Evolutionary conservation across 805 yeast species (phyloP).

Genomic region (Lachancea sp.): DNA sequence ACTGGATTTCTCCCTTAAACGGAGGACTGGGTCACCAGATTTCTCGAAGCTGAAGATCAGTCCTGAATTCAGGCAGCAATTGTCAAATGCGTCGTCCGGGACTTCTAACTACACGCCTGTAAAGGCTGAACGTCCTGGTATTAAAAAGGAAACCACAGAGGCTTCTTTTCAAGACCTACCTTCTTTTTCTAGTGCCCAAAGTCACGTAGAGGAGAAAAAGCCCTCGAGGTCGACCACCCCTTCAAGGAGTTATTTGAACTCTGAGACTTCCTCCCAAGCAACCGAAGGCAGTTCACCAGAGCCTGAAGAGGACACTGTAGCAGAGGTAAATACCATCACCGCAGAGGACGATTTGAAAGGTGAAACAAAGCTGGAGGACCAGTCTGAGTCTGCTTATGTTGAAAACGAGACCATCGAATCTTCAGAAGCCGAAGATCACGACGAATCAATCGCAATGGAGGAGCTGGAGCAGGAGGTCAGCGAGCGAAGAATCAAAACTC

Average conservation of each 20-base stretch:
- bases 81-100: conserved; percentile 14
- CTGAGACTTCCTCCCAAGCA: conserved; percentile 6
- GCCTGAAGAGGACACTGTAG: not conserved
- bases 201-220: not conserved
- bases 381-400: not conserved
- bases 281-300: not conserved
- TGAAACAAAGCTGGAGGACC: conserved; percentile 1
- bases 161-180: conserved; percentile 6
- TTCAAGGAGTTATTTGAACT: not conserved
- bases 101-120: conserved; percentile 8
- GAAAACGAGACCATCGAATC: conserved; percentile 10
- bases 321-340: not conserved
- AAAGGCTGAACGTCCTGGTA: not conserved
- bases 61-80: conserved; percentile 34
- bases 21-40: conserved; percentile 30
- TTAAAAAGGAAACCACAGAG: not conserved
- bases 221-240: not conserved
- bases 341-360: not conserved
- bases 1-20: conserved; percentile 20
- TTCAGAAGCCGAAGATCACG: conserved; percentile 11
- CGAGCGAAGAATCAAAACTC: conserved; percentile 11
- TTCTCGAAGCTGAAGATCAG: conserved; percentile 31
- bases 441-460: conserved; percentile 5
- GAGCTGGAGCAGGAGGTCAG: conserved; percentile 8
- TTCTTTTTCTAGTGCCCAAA: conserved; percentile 3